Evolutionary conservation across 495 filamentous ascomycete genomes (phyloP).

Genomic region (Penicillium crystallinum): DNA sequence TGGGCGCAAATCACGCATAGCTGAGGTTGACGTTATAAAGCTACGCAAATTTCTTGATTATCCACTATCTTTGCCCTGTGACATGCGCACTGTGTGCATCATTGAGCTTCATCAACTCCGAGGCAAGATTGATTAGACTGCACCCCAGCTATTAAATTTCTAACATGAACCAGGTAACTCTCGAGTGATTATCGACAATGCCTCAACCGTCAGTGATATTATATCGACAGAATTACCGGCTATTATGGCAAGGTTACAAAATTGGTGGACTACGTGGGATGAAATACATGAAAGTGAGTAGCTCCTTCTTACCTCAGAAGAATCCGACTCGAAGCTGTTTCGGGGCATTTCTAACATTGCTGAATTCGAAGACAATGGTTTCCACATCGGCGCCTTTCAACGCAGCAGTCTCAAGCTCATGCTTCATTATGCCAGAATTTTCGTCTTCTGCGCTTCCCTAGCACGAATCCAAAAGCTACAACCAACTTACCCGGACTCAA

Average conservation of each 20-base stretch:
- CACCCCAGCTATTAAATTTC: neutral
- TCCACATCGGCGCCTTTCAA: constrained; percentile 39
- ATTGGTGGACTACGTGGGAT: constrained; percentile 41
- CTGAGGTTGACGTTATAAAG: constrained; percentile 36
- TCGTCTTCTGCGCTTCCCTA: constrained; percentile 32
- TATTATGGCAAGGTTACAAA: constrained; percentile 33
- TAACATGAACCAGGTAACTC: constrained; percentile 19
- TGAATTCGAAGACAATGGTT: constrained; percentile 30
- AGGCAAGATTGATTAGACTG: constrained; percentile 10
- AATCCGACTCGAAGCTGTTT: neutral
- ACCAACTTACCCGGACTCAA: constrained; percentile 18
- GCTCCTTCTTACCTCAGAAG: neutral
- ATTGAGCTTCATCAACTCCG: constrained; percentile 42
- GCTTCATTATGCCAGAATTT: constrained; percentile 38
- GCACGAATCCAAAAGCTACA: constrained; percentile 40
- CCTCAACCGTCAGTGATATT: constrained; percentile 26
- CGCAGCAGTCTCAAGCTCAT: constrained; percentile 38
- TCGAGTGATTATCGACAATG: constrained; percentile 32
- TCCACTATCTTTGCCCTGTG: constrained; percentile 38
- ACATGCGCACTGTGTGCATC: constrained; percentile 40
- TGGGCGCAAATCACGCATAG: constrained; percentile 39
- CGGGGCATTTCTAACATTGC: neutral
- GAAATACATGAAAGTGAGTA: constrained; percentile 39
- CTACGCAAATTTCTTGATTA: constrained; percentile 38
- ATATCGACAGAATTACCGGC: constrained; percentile 28